Base-by-base conservation (phyloP, 2,329 filamentous ascomycete genomes). In the Chrysoporthe austroafricana region DNA sequence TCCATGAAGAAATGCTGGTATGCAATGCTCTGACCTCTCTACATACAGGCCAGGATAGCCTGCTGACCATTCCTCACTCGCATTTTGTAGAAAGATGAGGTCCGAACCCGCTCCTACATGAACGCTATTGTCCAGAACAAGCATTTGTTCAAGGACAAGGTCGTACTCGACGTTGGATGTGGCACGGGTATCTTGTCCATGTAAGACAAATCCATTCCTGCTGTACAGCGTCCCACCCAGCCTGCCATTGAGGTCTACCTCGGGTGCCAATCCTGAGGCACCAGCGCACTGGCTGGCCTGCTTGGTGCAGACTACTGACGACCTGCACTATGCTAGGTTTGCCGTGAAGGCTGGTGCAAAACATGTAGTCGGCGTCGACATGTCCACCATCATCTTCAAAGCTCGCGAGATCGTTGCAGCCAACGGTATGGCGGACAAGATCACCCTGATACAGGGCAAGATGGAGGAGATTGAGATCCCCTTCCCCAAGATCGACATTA, bases 361-460 rank as follows among this genome's bases (percentile, higher is more conserved):
- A 84, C 96, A 99, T 81, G 96, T 99, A 73, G 97, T 98, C 73
- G 96, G 96, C 75, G 96, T 99, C 67, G 96, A 99, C 81, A 99
- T 98, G 95, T 99, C 96, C 44, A 97, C 95, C 74, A 99, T 99
- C 81, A 97, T 99, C 82, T 93, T 97, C 83, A 99, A 99, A 86
- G 96, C 96, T 57, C 90, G 90, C 76, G 92, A 98, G 85, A 99
- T 99, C 73, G 96, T 98, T 77, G 89, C 89, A 78, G 87, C 86
- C 73, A 99, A 99, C 80, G 94, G 95, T 74, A 89, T 99, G 86
- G 87, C 91, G 64, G 91, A 95, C 83, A 97, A 97, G 88, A 97
- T 99, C 79, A 98, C 96, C 64, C 88, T 99, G 69, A 88, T 99
- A 72, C 96, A 98, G 84, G 96, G 96, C 79, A 99, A 99, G 88